Evolutionary conservation across 106 monocot genomes (phyloP).

Genomic region (Dendrobium huoshanense): DNA sequence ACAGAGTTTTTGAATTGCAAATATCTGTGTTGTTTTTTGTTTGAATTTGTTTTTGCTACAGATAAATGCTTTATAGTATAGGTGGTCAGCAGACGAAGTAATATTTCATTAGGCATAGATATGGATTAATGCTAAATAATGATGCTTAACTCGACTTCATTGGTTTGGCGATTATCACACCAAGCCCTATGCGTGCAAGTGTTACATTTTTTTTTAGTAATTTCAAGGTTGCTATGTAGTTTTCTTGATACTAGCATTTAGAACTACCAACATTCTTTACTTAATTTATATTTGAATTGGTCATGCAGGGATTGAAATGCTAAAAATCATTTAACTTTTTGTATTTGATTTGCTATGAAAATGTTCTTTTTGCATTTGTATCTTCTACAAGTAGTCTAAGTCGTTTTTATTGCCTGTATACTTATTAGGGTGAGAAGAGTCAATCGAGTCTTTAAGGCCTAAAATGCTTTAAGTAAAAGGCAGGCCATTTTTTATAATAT

Average conservation of each 20-base stretch:
- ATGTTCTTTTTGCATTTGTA: not conserved
- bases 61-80: too few species aligned
- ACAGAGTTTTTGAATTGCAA: too few species aligned
- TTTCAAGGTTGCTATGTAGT: not conserved
- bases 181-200: too few species aligned
- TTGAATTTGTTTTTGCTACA: too few species aligned
- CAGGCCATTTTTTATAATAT: too few species aligned
- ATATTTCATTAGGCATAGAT: too few species aligned
- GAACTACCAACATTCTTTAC: not conserved
- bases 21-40: too few species aligned
- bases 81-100: too few species aligned
- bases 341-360: not conserved
- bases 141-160: too few species aligned
- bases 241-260: not conserved
- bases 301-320: not conserved
- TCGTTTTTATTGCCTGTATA: not conserved
- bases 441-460: not conserved
- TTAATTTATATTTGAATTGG: not conserved
- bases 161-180: too few species aligned
- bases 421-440: not conserved
- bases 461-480: not conserved
- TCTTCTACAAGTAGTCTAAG: not conserved
- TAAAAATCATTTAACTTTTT: not conserved
- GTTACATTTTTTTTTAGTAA: not conserved
- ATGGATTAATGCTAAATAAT: too few species aligned